Percentiles rank a stretch among this genome's conserved stretches.
Conservation (phyloP, 345 rosid genomes). For the Arabidopsis thaliana region DNA sequence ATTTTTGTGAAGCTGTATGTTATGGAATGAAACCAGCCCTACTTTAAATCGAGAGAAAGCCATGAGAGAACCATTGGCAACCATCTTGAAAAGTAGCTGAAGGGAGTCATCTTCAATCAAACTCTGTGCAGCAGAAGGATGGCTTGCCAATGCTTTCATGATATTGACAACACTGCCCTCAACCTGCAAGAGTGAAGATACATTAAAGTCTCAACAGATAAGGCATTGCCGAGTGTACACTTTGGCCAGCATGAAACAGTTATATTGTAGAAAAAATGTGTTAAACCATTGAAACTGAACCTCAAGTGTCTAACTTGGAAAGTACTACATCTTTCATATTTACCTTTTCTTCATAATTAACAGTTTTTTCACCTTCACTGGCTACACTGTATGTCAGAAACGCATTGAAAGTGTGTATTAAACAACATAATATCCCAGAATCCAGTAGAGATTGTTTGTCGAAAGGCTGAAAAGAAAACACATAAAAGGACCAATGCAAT, state of each 20-base stretch:
- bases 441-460: slow-evolving; percentile 94
- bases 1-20: slow-evolving; percentile 90
- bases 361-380: slow-evolving; percentile 43
- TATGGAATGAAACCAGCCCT: slow-evolving; percentile 74
- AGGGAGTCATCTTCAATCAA: slow-evolving; percentile 91
- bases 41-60: slow-evolving; percentile 64
- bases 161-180: slow-evolving; percentile 87
- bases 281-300: slow-evolving; percentile 44
- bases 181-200: slow-evolving; percentile 58
- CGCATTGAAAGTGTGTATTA: slow-evolving; percentile 75
- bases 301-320: slow-evolving; percentile 68
- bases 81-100: slow-evolving; percentile 78
- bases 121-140: slow-evolving; percentile 94
- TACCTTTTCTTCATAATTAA: slow-evolving; percentile 47
- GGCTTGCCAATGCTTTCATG: slow-evolving; percentile 90
- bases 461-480: slow-evolving; percentile 63
- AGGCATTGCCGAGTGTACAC: slow-evolving; percentile 1
- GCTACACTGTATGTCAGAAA: slow-evolving; percentile 61
- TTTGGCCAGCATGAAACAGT: slow-evolving; percentile 23
- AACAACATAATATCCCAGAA: slow-evolving; percentile 96
- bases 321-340: slow-evolving; percentile 44
- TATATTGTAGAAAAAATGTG: slow-evolving; percentile 8
- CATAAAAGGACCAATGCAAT: slow-evolving; percentile 13
- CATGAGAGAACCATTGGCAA: slow-evolving; percentile 75
- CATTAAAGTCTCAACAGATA: slow-evolving; percentile 9